Percentiles rank a stretch among this genome's conserved stretches.
Conservation (phyloP, 2,329 filamentous ascomycete species). For the Aspergillus texensis region DNA sequence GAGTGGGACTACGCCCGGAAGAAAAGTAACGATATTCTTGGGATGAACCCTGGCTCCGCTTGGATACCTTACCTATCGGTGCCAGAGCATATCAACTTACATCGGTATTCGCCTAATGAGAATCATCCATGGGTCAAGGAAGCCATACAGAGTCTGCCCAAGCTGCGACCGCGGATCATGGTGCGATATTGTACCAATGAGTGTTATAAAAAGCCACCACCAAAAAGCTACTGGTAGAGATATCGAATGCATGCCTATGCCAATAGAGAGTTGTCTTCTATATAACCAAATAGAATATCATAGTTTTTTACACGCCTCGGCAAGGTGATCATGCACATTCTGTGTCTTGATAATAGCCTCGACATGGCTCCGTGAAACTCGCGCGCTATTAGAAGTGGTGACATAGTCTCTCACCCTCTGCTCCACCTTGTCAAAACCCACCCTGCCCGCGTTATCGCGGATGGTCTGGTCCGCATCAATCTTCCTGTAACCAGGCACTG, state of each 20-base stretch:
- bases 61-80: not conserved
- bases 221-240: too few species aligned
- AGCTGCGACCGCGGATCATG: not conserved
- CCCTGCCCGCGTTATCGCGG: not conserved
- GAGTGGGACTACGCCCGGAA: not conserved
- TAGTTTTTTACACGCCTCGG: not conserved
- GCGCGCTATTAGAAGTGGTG: not conserved
- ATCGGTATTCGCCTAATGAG: not conserved
- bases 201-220: not conserved
- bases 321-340: not conserved
- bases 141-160: not conserved
- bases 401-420: not conserved
- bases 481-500: not conserved
- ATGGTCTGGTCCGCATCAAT: not conserved
- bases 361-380: fast-evolving
- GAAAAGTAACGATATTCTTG: not conserved
- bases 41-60: not conserved
- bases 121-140: not conserved
- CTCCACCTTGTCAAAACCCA: not conserved
- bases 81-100: not conserved
- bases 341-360: not conserved
- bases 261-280: not conserved
- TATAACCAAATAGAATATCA: not conserved
- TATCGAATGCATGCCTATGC: not conserved
- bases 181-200: not conserved